phyloP scores from a whole-genome alignment of 108 stramenopile species.

The Nitzschia sp. region DNA sequence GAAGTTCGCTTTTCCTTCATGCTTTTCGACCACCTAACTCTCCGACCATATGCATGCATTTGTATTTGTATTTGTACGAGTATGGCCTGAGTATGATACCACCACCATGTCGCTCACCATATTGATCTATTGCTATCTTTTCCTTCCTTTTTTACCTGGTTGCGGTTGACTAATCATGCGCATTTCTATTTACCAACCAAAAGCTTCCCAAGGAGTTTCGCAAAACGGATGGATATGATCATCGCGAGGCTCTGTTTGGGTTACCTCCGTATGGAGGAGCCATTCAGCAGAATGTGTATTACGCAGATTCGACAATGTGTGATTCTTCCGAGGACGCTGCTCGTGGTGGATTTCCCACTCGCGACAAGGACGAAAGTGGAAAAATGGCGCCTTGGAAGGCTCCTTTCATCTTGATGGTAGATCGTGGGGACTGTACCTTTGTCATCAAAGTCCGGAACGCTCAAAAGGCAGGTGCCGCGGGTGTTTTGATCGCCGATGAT shows the following conservation, averaged over 20 bases:
- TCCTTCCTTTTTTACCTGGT: too few relatives aligned
- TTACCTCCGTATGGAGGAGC: conserved; percentile 89
- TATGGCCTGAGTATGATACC: too few relatives aligned
- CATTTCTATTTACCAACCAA: too few relatives aligned
- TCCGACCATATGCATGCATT: too few relatives aligned
- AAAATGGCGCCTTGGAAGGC: conserved; percentile 58
- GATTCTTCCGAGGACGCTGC: conserved; percentile 53
- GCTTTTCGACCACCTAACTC: too few relatives aligned
- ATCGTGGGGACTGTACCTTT: conserved; percentile 92
- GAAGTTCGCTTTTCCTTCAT: too few relatives aligned
- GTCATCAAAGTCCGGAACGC: conserved; percentile 77
- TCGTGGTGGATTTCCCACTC: conserved; percentile 59
- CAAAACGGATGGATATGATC: conserved; percentile 74
- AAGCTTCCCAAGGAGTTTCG: conserved; percentile 9
- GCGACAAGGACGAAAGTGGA: conserved; percentile 39
- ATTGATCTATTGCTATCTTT: too few relatives aligned
- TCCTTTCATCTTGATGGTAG: conserved; percentile 93
- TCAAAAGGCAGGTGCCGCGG: conserved; percentile 89
- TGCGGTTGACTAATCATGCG: too few relatives aligned
- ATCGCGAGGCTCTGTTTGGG: conserved; percentile 93
- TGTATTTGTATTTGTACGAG: too few relatives aligned
- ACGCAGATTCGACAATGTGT: conserved; percentile 74
- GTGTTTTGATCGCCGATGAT: conserved; percentile 91
- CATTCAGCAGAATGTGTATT: conserved; percentile 84
- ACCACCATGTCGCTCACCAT: too few relatives aligned